These are phyloP conservation scores for Saksenaea vasiformis DNA, from an alignment of 371 early-diverging fungal genomes.

Conservation along the genomic window DNA sequence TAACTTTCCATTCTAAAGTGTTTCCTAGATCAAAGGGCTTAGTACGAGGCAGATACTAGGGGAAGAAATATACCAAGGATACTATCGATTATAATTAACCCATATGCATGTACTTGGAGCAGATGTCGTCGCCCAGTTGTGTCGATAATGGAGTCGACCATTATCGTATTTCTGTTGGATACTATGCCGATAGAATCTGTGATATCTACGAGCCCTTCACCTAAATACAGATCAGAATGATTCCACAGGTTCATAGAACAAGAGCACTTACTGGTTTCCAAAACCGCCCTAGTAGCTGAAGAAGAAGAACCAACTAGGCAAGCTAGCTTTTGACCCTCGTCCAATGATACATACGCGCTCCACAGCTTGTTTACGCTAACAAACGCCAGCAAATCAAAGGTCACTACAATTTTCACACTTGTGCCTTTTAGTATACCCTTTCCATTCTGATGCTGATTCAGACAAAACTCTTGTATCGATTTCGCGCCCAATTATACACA, in stretches of 20 bases:
- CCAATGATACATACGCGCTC: background rate
- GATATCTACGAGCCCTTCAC: constrained; percentile 16
- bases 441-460: constrained; percentile 23
- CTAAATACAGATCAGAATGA: background rate
- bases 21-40: background rate
- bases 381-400: background rate
- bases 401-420: background rate
- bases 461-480: constrained; percentile 16
- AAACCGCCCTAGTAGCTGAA: constrained; percentile 12
- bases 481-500: constrained; percentile 29
- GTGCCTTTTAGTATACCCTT: constrained; percentile 21
- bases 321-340: background rate
- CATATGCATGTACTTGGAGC: constrained; percentile 15
- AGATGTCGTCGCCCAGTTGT: background rate
- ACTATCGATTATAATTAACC: constrained; percentile 9
- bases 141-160: constrained; percentile 8
- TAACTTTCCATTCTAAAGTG: background rate
- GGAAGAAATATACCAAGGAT: background rate
- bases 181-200: constrained; percentile 6
- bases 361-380: constrained; percentile 17
- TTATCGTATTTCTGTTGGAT: constrained; percentile 10
- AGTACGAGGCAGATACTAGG: background rate
- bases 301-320: constrained; percentile 17
- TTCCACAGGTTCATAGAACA: background rate
- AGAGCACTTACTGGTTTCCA: constrained; percentile 9